Evolutionary conservation across 2,329 filamentous ascomycete species (phyloP).

Genomic region (Pezicula rhizophila): DNA sequence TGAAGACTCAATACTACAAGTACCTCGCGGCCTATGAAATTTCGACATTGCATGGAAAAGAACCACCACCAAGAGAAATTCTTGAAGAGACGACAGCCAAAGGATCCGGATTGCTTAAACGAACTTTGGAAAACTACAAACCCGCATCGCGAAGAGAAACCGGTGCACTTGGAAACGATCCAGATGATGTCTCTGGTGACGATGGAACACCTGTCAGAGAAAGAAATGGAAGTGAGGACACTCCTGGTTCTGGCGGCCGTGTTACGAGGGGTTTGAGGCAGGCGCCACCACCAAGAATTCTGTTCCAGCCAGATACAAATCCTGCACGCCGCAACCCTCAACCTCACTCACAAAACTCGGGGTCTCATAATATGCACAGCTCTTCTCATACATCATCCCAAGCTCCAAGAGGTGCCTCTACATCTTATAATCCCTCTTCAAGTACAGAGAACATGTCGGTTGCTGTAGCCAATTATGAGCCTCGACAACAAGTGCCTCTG

Average conservation of each 20-base stretch:
- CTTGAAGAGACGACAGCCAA: constrained; percentile 74
- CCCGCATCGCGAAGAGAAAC: constrained; percentile 35
- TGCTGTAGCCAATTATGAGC: constrained; percentile 64
- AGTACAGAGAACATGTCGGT: constrained; percentile 52
- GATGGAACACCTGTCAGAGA: constrained; percentile 54
- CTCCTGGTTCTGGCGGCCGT: constrained; percentile 46
- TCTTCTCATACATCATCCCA: constrained; percentile 22
- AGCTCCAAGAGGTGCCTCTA: constrained; percentile 30
- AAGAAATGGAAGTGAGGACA: constrained; percentile 40
- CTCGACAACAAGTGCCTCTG: constrained; percentile 53
- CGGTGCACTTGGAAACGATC: constrained; percentile 42
- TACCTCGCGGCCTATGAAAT: constrained; percentile 87
- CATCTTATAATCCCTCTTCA: constrained; percentile 44
- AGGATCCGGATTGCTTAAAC: constrained; percentile 70
- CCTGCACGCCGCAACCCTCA: constrained; percentile 42
- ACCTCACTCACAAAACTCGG: constrained; percentile 36
- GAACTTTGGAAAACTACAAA: constrained; percentile 73
- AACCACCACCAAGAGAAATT: constrained; percentile 82
- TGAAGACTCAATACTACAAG: constrained; percentile 87
- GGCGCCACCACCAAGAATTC: constrained; percentile 76
- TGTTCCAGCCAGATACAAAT: constrained; percentile 76
- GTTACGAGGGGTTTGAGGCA: constrained; percentile 66
- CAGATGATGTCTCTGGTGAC: constrained; percentile 54
- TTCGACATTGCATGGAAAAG: constrained; percentile 66
- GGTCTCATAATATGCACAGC: constrained; percentile 29